These are phyloP conservation scores for Sarcomyxa edulis DNA, from an alignment of 768 basidiomycete genomes.

Conservation along the genomic window DNA sequence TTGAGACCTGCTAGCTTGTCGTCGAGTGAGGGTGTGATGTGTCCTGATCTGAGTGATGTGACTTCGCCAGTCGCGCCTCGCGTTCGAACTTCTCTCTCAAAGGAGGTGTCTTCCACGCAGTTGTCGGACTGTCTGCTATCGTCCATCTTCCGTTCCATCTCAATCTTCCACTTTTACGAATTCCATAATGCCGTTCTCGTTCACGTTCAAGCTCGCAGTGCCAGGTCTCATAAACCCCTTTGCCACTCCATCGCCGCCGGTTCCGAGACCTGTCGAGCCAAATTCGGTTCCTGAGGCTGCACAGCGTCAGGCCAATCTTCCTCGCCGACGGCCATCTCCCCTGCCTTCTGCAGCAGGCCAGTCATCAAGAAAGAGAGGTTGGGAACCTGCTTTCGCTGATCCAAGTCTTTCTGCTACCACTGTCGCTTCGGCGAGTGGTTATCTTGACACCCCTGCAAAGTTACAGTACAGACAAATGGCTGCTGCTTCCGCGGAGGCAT, in stretches of 20 bases:
- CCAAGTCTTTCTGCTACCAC: conserved; percentile 48
- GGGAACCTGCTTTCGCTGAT: conserved; percentile 61
- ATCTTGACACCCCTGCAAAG: conserved; percentile 65
- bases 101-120: too few relatives aligned
- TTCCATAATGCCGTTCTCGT: conserved; percentile 54
- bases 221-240: conserved; percentile 70
- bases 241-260: conserved; percentile 9
- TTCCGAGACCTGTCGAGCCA: conserved; percentile 8
- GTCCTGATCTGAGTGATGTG: too few relatives aligned
- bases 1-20: too few relatives aligned
- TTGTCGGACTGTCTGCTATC: too few relatives aligned
- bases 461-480: conserved; percentile 53
- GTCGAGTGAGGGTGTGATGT: too few relatives aligned
- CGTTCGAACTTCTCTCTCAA: too few relatives aligned
- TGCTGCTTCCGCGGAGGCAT: conserved; percentile 21
- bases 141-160: too few relatives aligned
- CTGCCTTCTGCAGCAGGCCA: conserved; percentile 23
- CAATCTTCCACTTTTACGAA: too few relatives aligned
- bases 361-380: conserved; percentile 59
- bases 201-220: conserved; percentile 64
- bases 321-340: conserved; percentile 18
- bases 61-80: too few relatives aligned
- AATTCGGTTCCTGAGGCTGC: conserved; percentile 14
- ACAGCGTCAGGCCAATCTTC: conserved; percentile 19
- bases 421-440: conserved; percentile 52